Percentiles rank a stretch among this genome's conserved stretches.
phyloP scores from a whole-genome alignment of 139 green algal species.

The Coccomyxa sp. region DNA sequence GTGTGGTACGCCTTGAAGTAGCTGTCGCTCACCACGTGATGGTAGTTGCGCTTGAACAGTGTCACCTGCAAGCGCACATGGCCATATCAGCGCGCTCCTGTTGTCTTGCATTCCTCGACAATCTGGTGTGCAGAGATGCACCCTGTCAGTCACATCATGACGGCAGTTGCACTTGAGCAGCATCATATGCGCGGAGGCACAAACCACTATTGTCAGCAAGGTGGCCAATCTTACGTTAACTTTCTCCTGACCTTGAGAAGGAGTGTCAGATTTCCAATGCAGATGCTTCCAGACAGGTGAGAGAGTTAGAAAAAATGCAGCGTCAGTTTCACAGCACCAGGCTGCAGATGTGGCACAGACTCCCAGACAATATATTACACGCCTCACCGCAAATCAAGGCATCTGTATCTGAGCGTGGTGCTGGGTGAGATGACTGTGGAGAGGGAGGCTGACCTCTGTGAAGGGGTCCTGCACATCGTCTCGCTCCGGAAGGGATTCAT shows the following conservation, averaged over 20 bases:
- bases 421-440: background rate
- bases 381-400: background rate
- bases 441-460: conserved; percentile 35
- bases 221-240: too few species aligned
- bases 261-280: too few species aligned
- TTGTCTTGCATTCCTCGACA: too few species aligned
- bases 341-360: background rate
- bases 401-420: background rate
- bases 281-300: too few species aligned
- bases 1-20: conserved; percentile 67
- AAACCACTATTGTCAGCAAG: too few species aligned
- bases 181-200: conserved; percentile 68
- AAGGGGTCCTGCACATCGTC: conserved; percentile 64
- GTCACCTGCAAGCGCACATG: conserved; percentile 45
- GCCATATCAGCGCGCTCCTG: background rate
- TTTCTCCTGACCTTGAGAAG: too few species aligned
- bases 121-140: background rate
- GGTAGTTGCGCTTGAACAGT: conserved; percentile 79
- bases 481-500: conserved; percentile 61
- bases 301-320: too few species aligned
- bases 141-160: conserved; percentile 48
- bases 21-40: conserved; percentile 60
- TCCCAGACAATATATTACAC: background rate
- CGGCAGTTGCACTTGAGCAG: conserved; percentile 80
- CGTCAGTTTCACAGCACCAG: background rate